Conservation (phyloP, 768 basidiomycete species). For the Boletus vermiculosoides region DNA sequence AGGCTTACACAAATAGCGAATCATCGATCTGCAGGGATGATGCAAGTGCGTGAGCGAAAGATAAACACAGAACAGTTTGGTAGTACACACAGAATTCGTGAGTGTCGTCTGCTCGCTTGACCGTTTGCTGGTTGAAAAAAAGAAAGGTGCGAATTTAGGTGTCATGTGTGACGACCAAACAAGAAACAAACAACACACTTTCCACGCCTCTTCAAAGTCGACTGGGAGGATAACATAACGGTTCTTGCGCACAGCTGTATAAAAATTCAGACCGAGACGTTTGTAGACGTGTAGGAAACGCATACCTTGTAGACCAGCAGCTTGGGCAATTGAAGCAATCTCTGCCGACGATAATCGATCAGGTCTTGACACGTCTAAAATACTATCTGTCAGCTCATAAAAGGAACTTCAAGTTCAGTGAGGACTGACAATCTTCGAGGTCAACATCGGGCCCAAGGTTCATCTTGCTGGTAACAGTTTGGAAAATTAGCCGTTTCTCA, state of each 20-base stretch:
- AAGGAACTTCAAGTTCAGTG: conserved; percentile 7
- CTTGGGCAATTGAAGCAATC: conserved; percentile 93
- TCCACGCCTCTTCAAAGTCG: conserved; percentile 99
- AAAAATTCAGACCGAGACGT: conserved; percentile 3
- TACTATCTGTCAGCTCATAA: conserved; percentile 7
- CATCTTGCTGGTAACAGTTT: conserved; percentile 97
- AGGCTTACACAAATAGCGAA: conserved; percentile 37
- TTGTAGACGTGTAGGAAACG: background rate
- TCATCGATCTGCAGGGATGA: conserved; percentile 39
- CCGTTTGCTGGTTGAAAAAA: conserved; percentile 71
- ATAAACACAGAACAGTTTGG: background rate
- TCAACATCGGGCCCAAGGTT: conserved; percentile 97
- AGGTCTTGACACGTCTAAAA: conserved; percentile 89
- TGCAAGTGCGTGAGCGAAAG: conserved; percentile 3
- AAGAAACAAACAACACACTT: conserved; percentile 71
- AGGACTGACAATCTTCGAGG: conserved; percentile 87
- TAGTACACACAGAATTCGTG: conserved; percentile 86
- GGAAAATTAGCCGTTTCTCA: conserved; percentile 97
- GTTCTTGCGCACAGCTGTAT: conserved; percentile 87
- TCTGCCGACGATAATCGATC: conserved; percentile 95
- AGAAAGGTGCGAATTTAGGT: conserved; percentile 34
- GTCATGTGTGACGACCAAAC: conserved; percentile 39
- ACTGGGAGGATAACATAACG: conserved; percentile 95
- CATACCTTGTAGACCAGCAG: conserved; percentile 91
- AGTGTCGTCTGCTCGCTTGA: conserved; percentile 95